A percentile compares a stretch with the other conserved stretches of the same genome.
Evolutionary conservation across 495 filamentous ascomycete species (phyloP).

Genomic region (Halenospora varia): DNA sequence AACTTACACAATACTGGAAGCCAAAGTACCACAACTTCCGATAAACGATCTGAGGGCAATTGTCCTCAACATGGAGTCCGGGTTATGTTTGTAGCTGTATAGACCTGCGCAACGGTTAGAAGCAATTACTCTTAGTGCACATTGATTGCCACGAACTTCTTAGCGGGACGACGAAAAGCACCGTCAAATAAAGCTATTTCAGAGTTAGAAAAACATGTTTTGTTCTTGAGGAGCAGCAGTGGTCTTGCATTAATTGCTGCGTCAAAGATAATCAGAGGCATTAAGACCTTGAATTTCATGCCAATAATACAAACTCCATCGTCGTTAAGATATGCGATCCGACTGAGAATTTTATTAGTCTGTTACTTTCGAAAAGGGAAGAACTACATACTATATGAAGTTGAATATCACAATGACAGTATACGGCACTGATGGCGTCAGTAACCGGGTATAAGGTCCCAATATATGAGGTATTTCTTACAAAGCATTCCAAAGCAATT

Average conservation of each 20-base stretch:
- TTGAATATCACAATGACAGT: slow-evolving; percentile 38
- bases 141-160: slow-evolving; percentile 29
- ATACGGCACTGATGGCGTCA: slow-evolving; percentile 23
- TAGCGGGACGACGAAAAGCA: slow-evolving; percentile 44
- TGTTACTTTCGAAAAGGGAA: not conserved
- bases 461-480: slow-evolving; percentile 19
- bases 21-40: slow-evolving; percentile 42
- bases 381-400: slow-evolving; percentile 42
- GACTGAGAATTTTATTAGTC: not conserved
- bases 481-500: slow-evolving; percentile 49
- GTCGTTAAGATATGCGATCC: slow-evolving; percentile 6
- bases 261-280: slow-evolving; percentile 47
- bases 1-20: slow-evolving; percentile 37
- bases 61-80: slow-evolving; percentile 25
- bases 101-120: slow-evolving; percentile 20
- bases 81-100: slow-evolving; percentile 24
- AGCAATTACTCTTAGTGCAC: not conserved
- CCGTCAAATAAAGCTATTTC: slow-evolving; percentile 43
- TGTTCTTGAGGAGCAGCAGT: not conserved
- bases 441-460: not conserved
- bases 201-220: slow-evolving; percentile 3
- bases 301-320: slow-evolving; percentile 49
- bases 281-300: slow-evolving; percentile 41
- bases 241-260: slow-evolving; percentile 40
- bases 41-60: slow-evolving; percentile 44